Conservation (phyloP, 805 yeast genomes). For the Huiozyma naganishii region DNA sequence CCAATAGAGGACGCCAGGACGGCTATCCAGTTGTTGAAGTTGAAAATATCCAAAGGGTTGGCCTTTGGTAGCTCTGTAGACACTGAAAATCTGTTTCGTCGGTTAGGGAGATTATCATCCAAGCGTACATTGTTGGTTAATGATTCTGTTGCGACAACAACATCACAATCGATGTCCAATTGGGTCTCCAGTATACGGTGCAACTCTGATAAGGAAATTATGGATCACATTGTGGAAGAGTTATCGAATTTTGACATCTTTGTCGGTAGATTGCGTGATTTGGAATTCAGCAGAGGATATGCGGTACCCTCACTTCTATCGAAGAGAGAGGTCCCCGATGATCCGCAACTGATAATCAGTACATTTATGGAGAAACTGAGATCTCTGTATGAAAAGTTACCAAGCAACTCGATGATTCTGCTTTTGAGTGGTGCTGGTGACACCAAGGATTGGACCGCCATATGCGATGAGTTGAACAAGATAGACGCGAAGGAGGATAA, state of each 20-base stretch:
- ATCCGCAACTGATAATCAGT: constrained; percentile 5
- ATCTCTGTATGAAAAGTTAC: constrained; percentile 40
- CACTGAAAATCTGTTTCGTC: constrained; percentile 34
- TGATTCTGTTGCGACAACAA: constrained; percentile 25
- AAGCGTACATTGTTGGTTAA: constrained; percentile 26
- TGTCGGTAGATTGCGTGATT: constrained; percentile 46
- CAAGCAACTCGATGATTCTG: constrained; percentile 49
- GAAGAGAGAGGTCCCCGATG: not conserved
- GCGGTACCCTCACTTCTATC: constrained; percentile 20
- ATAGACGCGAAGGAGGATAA: constrained; percentile 30
- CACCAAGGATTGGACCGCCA: constrained; percentile 33
- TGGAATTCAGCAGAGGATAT: constrained; percentile 36
- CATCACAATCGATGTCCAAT: not conserved
- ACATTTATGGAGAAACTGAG: constrained; percentile 36
- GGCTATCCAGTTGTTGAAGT: constrained; percentile 64
- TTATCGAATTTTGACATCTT: constrained; percentile 36
- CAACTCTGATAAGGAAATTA: constrained; percentile 49
- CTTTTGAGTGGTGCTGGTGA: constrained; percentile 57
- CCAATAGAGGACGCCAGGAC: constrained; percentile 78
- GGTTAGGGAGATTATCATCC: constrained; percentile 23
- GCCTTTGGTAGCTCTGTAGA: constrained; percentile 46
- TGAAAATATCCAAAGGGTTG: constrained; percentile 58
- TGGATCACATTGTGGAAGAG: constrained; percentile 32
- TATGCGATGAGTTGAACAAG: constrained; percentile 34
- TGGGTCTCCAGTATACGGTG: constrained; percentile 30